A percentile compares a stretch with the other conserved stretches of the same genome.
Conservation (phyloP, 1,284 basidiomycete species). For the Fistulina hepatica region DNA sequence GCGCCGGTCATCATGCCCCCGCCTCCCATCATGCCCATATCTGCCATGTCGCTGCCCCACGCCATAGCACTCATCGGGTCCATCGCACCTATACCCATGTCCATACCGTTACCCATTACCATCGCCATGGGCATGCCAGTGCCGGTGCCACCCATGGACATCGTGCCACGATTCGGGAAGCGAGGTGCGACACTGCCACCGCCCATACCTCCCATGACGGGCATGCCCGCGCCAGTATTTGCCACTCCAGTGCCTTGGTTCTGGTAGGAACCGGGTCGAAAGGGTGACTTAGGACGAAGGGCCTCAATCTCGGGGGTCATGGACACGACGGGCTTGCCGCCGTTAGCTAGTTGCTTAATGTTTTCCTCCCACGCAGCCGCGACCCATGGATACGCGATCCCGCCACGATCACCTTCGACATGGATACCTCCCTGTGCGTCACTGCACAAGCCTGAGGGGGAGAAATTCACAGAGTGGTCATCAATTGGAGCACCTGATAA, state of each 20-base stretch:
- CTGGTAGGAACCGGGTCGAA: slow-evolving; percentile 24
- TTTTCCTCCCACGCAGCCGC: slow-evolving; percentile 48
- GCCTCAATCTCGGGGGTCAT: slow-evolving; percentile 74
- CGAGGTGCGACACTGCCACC: slow-evolving; percentile 12
- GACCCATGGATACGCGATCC: slow-evolving; percentile 38
- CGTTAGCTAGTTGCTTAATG: slow-evolving; percentile 41
- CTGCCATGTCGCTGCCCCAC: slow-evolving; percentile 18
- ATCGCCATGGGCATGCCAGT: slow-evolving; percentile 15
- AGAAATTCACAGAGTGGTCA: too few species aligned
- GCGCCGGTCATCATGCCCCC: neutral
- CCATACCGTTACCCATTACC: slow-evolving; percentile 42
- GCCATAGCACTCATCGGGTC: slow-evolving; percentile 18
- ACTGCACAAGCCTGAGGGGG: slow-evolving; percentile 22
- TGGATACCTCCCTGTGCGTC: slow-evolving; percentile 25
- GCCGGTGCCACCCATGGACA: slow-evolving; percentile 9
- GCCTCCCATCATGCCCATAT: slow-evolving; percentile 16
- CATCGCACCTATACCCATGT: slow-evolving; percentile 28
- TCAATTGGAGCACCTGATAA: too few species aligned
- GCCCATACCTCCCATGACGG: slow-evolving; percentile 12
- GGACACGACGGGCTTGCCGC: slow-evolving; percentile 54
- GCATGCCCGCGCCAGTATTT: slow-evolving; percentile 10
- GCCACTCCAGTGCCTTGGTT: slow-evolving; percentile 11
- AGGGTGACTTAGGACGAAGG: slow-evolving; percentile 80
- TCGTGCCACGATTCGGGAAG: too few species aligned
- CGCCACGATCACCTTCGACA: slow-evolving; percentile 34